phyloP scores from a whole-genome alignment of 1,284 basidiomycete species.

The Pterulicium gracile region DNA sequence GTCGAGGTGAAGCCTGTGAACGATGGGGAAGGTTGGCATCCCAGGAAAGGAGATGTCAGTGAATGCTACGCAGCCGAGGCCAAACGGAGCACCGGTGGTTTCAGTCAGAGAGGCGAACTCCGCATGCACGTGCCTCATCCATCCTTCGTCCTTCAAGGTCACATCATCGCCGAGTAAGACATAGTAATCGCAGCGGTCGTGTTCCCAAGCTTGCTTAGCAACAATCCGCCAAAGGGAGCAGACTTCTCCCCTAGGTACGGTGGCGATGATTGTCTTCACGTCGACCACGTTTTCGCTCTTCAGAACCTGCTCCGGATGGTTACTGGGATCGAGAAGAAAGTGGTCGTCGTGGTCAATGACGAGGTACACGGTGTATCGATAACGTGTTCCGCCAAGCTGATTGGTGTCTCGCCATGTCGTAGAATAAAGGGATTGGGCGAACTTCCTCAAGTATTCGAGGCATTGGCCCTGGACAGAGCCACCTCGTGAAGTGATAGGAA shows the following conservation, averaged over 20 bases:
- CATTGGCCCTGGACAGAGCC: conserved; percentile 22
- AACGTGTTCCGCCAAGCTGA: conserved; percentile 21
- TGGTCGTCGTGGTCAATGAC: conserved; percentile 40
- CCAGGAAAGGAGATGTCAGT: conserved; percentile 45
- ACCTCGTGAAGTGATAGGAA: conserved; percentile 46
- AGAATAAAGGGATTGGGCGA: conserved; percentile 29
- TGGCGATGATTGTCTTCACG: conserved; percentile 24
- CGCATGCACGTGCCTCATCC: conserved; percentile 33
- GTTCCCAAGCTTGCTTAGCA: conserved; percentile 32
- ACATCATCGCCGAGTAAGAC: conserved; percentile 50
- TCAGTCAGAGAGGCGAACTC: conserved; percentile 27
- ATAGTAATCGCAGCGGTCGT: conserved; percentile 37
- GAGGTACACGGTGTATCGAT: conserved; percentile 34
- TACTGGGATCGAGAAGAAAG: conserved; percentile 22
- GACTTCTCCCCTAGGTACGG: conserved; percentile 33
- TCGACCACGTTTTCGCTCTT: conserved; percentile 23
- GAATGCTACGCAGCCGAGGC: conserved; percentile 49
- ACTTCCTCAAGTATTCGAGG: conserved; percentile 27
- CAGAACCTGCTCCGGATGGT: conserved; percentile 27
- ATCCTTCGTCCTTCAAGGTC: conserved; percentile 33
- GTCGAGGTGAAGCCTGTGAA: conserved; percentile 43
- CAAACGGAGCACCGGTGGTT: conserved; percentile 22
- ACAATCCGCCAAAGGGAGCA: conserved; percentile 44
- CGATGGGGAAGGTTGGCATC: conserved; percentile 50
- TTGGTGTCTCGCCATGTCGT: conserved; percentile 38